Evolutionary conservation across 1,284 basidiomycete species (phyloP), one percentile per base, ranked within the genome.

Genomic region (Ustilago lituana): DNA sequence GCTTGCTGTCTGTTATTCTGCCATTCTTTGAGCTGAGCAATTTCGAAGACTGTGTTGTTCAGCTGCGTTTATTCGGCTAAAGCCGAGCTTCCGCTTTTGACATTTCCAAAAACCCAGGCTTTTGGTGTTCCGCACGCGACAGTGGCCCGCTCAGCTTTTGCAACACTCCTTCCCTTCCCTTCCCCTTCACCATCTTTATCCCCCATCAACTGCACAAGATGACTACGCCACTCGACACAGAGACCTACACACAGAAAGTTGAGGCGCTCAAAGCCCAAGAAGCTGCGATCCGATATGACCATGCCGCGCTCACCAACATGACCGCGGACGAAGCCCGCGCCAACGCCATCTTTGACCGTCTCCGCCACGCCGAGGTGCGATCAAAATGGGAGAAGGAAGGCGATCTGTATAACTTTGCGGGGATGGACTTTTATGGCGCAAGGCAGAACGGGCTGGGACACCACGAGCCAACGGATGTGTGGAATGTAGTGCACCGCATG

Each of bases 341-440:
- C 32, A 63, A 68, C 23, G 26, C 23, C 12, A 49, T 67, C 32
- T 58, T 74, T 22, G 37, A 48, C 6, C 39, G 35, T 2, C 22
- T 67, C 10, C 59, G 63, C 10, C 55, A 59, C 6, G 36, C 38
- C n/a, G 72, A 74, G 41, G 39, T 58, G 5, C 19, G 32, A 36
- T 35, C 40, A 6, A 29, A 43, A 3, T 74, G 69, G 60, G 60
- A 66, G 23, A 51, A 48, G 23, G 39, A 70, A 20, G 65, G 61
- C 4, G 64, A 68, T 32, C 53, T 68, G 4, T 38, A 43, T 48
- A 41, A 23, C 10, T 71, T 60, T 40, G 63, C 63, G 4, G 61
- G 67, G 10, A 67, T 65, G 62, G 59, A 73, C 27, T 70, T 73
- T 35, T 54, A 62, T 38, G 52, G 58, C 8, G 69, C 69, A 0